Evolutionary conservation across 225 moss, liverwort and hornwort species (phyloP).

Genomic region (Sphagnum contortum): DNA sequence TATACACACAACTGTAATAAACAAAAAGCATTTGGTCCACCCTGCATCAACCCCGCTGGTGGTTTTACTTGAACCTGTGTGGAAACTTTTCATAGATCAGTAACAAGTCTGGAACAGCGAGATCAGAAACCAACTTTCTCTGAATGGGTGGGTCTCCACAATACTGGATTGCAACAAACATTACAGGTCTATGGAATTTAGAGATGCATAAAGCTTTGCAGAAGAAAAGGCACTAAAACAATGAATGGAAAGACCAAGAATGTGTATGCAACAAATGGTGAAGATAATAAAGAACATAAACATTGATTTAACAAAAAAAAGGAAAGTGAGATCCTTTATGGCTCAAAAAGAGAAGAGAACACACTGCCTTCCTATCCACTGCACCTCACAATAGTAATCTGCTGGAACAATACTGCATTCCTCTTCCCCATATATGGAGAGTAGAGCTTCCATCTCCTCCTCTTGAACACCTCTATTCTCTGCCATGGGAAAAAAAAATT

Average conservation of each 20-base stretch:
- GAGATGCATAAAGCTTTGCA: background rate
- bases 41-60: constrained; percentile 5
- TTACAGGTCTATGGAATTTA: background rate
- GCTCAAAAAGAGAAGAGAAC: background rate
- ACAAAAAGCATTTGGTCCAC: constrained; percentile 3
- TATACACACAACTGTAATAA: constrained; percentile 33
- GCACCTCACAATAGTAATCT: constrained; percentile 34
- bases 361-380: background rate
- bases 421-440: constrained; percentile 48
- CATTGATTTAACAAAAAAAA: no score
- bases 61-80: constrained; percentile 33
- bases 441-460: constrained; percentile 45
- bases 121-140: no score
- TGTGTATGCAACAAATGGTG: no score
- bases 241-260: background rate
- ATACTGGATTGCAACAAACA: background rate
- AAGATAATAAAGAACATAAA: no score
- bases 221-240: background rate
- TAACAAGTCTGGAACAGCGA: no score
- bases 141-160: background rate
- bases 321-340: no score
- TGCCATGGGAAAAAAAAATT: constrained; percentile 6
- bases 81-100: background rate
- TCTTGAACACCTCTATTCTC: constrained; percentile 36
- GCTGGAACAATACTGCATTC: constrained; percentile 20